Conservation (phyloP, 306 rosid genomes). For the Prunus padus region DNA sequence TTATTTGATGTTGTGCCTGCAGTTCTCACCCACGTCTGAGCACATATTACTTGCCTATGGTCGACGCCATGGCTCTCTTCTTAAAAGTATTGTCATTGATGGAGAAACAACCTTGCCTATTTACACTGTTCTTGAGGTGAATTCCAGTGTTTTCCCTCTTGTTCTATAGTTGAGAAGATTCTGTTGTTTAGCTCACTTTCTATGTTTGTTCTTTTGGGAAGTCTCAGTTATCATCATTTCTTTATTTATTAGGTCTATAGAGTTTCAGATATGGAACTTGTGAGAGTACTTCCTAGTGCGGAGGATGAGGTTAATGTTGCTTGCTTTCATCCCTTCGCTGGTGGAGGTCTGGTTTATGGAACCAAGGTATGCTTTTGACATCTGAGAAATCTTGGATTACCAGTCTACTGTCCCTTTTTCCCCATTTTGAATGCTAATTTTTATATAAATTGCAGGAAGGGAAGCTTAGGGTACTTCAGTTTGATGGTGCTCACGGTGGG, state of each 20-base stretch:
- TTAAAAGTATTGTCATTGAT: constrained; percentile 82
- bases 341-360: constrained; percentile 96
- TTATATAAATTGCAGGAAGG: constrained; percentile 71
- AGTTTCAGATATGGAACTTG: constrained; percentile 96
- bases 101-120: constrained; percentile 89
- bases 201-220: constrained; percentile 37
- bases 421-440: constrained; percentile 14
- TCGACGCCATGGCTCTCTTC: constrained; percentile 60
- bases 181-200: not conserved
- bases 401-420: not conserved
- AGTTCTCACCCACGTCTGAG: constrained; percentile 66
- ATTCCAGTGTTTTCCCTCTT: not conserved
- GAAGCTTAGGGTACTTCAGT: constrained; percentile 70
- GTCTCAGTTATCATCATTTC: not conserved
- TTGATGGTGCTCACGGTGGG: constrained; percentile 34
- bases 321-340: constrained; percentile 95
- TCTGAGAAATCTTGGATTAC: constrained; percentile 1
- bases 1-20: constrained; percentile 33
- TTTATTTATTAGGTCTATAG: constrained; percentile 70
- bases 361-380: constrained; percentile 65
- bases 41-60: constrained; percentile 61
- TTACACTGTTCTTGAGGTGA: constrained; percentile 94
- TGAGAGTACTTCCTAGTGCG: constrained; percentile 96
- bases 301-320: constrained; percentile 99
- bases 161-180: constrained; percentile 21